phyloP scores from a whole-genome alignment of 805 yeast species.

The Starmerella bombi region DNA sequence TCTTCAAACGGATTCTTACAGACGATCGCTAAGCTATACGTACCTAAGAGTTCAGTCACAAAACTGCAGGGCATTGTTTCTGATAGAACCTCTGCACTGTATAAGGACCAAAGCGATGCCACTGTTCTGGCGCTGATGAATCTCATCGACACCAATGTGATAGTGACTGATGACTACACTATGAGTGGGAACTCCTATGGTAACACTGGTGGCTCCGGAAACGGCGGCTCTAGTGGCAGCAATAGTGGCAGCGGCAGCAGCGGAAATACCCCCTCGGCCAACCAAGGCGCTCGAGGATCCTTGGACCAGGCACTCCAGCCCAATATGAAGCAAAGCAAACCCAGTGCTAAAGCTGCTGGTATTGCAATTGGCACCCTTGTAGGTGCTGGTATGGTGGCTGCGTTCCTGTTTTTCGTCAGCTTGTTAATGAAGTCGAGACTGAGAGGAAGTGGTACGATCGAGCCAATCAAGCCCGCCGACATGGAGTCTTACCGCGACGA shows the following conservation, averaged over 20 bases:
- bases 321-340: constrained; percentile 25
- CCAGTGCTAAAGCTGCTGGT: constrained; percentile 46
- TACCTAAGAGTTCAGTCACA: constrained; percentile 44
- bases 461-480: constrained; percentile 15
- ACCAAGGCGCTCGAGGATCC: constrained; percentile 25
- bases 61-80: constrained; percentile 39
- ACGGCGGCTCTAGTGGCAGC: constrained; percentile 11
- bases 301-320: constrained; percentile 25
- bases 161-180: constrained; percentile 23
- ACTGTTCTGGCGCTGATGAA: constrained; percentile 46
- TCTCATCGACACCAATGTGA: constrained; percentile 61
- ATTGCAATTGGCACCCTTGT: constrained; percentile 71
- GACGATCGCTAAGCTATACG: constrained; percentile 78
- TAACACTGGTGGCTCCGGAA: constrained; percentile 1
- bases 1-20: constrained; percentile 46
- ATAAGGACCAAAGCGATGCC: constrained; percentile 39
- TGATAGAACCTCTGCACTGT: constrained; percentile 44
- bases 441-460: constrained; percentile 37
- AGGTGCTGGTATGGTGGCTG: constrained; percentile 58
- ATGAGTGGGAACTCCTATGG: constrained; percentile 2
- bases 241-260: constrained; percentile 6
- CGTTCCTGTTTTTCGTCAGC: constrained; percentile 34
- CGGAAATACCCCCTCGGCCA: constrained; percentile 22
- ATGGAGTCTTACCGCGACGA: constrained; percentile 20
- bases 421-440: constrained; percentile 12